Conservation (phyloP, 441 rosid genomes). For the Pelargonium citronellum region DNA sequence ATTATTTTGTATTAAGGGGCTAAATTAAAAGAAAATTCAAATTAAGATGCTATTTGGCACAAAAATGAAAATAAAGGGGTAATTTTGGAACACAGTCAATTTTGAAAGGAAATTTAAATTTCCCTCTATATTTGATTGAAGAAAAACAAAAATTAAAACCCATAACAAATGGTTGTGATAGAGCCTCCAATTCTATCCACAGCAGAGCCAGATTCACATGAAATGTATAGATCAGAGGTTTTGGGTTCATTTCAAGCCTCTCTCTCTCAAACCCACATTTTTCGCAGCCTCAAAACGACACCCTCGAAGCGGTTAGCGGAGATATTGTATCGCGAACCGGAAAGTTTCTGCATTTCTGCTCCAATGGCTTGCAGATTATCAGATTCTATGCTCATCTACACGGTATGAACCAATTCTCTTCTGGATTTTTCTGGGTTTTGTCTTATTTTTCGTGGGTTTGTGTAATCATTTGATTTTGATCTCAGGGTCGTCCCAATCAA, state of each 20-base stretch:
- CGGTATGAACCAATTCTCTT: slow-evolving; percentile 28
- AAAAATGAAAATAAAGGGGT: too few relatives aligned
- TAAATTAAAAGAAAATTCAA: too few relatives aligned
- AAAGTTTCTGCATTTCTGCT: slow-evolving; percentile 25
- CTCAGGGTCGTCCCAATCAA: slow-evolving; percentile 47
- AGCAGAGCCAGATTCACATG: neutral
- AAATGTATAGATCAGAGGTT: neutral
- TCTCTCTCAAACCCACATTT: neutral
- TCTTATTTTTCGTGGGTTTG: slow-evolving; percentile 16
- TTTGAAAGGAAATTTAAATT: too few relatives aligned
- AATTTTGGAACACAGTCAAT: too few relatives aligned
- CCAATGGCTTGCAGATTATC: slow-evolving; percentile 63
- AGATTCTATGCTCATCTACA: slow-evolving; percentile 47
- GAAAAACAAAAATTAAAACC: too few relatives aligned
- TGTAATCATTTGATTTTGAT: slow-evolving; percentile 21
- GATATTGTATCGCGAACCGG: slow-evolving; percentile 16
- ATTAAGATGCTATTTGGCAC: too few relatives aligned
- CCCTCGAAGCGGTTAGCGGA: neutral
- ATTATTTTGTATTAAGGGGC: too few relatives aligned
- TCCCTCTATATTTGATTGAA: too few relatives aligned
- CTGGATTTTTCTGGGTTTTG: neutral
- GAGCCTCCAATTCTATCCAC: neutral
- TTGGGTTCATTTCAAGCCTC: neutral
- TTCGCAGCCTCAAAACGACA: neutral
- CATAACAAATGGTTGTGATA: neutral